phyloP scores from a whole-genome alignment of 805 yeast genomes.

The Grigorovia jiainica region DNA sequence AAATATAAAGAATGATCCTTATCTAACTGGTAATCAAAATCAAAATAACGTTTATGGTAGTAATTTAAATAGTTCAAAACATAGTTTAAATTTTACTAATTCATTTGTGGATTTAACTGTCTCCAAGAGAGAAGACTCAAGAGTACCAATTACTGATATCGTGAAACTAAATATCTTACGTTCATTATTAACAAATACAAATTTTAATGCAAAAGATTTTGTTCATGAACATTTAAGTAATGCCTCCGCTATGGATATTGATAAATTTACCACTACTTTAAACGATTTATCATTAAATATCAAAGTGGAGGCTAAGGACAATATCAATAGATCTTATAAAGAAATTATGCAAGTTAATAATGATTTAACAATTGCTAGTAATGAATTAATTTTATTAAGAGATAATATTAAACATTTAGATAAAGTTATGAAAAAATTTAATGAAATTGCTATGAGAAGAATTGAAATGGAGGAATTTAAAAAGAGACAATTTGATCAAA shows the following conservation, averaged over 20 bases:
- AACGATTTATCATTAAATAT: conserved; percentile 40
- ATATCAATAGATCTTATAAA: conserved; percentile 53
- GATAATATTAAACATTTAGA: conserved; percentile 49
- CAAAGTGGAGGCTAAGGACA: conserved; percentile 46
- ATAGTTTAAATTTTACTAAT: not conserved
- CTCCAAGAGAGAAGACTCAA: no score
- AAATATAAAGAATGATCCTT: no score
- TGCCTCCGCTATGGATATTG: conserved; percentile 65
- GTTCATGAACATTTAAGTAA: conserved; percentile 44
- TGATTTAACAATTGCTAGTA: conserved; percentile 54
- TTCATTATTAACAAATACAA: conserved; percentile 29
- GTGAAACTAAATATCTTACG: conserved; percentile 12
- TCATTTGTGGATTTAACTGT: no score
- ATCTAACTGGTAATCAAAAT: not conserved
- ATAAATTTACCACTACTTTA: conserved; percentile 53
- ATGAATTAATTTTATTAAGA: conserved; percentile 54
- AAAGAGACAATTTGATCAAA: not conserved
- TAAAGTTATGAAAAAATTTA: conserved; percentile 50
- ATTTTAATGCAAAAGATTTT: conserved; percentile 40
- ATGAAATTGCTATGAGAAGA: conserved; percentile 50
- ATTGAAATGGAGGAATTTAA: conserved; percentile 36
- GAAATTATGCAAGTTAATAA: conserved; percentile 50
- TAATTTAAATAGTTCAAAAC: not conserved
- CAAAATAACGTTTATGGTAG: not conserved
- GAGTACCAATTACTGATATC: conserved; percentile 1